Percentiles rank a stretch among this genome's conserved stretches.
Conservation (phyloP, 2,329 filamentous ascomycete species). For the Cytospora schulzeri region DNA sequence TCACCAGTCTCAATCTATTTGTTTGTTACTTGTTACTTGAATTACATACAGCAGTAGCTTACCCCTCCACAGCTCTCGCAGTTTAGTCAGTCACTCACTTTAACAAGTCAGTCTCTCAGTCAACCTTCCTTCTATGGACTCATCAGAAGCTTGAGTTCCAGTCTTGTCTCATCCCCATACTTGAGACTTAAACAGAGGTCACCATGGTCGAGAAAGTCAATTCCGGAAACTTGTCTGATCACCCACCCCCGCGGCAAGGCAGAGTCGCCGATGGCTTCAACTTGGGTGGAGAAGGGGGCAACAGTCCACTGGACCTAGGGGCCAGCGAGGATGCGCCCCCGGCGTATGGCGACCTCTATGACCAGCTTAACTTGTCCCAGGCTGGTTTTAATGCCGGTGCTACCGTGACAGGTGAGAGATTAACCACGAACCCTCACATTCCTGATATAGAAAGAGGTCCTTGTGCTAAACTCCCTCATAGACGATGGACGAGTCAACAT, state of each 20-base stretch:
- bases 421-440: conserved; percentile 6
- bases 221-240: not conserved
- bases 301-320: conserved; percentile 43
- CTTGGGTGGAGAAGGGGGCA: conserved; percentile 14
- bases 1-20: not conserved
- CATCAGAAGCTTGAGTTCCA: not conserved
- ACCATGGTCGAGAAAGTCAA: conserved; percentile 20
- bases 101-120: not conserved
- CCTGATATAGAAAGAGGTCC: not conserved
- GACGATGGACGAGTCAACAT: conserved; percentile 80
- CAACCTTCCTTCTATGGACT: not conserved
- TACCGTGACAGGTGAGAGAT: conserved; percentile 53
- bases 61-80: not conserved
- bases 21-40: not conserved
- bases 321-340: conserved; percentile 50
- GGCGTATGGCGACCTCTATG: conserved; percentile 59
- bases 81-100: not conserved
- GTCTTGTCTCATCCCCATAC: not conserved
- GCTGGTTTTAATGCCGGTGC: conserved; percentile 65
- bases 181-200: not conserved
- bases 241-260: conserved; percentile 4
- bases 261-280: conserved; percentile 42
- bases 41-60: not conserved
- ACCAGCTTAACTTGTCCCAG: conserved; percentile 61
- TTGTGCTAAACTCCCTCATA: conserved; percentile 34